These are phyloP conservation scores for Herpomyces periplanetae DNA, from an alignment of 2,329 filamentous ascomycete genomes.

Conservation along the genomic window DNA sequence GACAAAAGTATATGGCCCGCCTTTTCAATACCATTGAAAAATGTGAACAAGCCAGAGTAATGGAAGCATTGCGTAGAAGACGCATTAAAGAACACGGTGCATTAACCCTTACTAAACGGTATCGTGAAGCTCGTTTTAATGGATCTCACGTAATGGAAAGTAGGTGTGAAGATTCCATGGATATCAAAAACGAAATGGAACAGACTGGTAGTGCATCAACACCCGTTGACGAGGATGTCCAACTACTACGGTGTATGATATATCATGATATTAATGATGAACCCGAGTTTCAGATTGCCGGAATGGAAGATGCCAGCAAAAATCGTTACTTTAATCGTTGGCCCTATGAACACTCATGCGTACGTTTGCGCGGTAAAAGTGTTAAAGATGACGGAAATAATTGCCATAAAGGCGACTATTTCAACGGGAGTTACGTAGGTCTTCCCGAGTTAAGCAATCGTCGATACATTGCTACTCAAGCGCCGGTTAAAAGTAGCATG, in stretches of 20 bases:
- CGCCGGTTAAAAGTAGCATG: no score
- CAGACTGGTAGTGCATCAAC: no score
- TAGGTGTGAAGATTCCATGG: no score
- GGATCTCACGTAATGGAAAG: no score
- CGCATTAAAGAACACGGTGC: no score
- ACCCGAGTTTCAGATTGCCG: slow-evolving; percentile 28
- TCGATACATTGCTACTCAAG: slow-evolving; percentile 87
- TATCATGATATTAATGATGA: slow-evolving; percentile 8
- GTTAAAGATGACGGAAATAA: slow-evolving; percentile 18
- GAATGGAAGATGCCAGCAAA: slow-evolving; percentile 72
- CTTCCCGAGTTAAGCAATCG: slow-evolving; percentile 45
- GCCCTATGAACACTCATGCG: slow-evolving; percentile 70
- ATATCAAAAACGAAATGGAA: no score
- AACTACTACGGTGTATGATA: slow-evolving; percentile 16
- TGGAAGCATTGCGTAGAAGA: slow-evolving; percentile 28
- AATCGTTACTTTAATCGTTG: slow-evolving; percentile 95
- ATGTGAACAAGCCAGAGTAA: slow-evolving; percentile 67
- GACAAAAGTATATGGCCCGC: slow-evolving; percentile 40
- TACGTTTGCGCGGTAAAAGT: slow-evolving; percentile 33
- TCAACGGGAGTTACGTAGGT: slow-evolving; percentile 66
- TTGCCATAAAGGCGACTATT: slow-evolving; percentile 93
- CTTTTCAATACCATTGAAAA: slow-evolving; percentile 53
- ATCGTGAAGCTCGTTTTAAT: no score
- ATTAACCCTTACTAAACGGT: no score
- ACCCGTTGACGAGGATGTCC: no score